Percentiles rank a stretch among this genome's conserved stretches.
Conservation (phyloP, 352 stramenopile genomes). For the Aphanomyces stellatus region DNA sequence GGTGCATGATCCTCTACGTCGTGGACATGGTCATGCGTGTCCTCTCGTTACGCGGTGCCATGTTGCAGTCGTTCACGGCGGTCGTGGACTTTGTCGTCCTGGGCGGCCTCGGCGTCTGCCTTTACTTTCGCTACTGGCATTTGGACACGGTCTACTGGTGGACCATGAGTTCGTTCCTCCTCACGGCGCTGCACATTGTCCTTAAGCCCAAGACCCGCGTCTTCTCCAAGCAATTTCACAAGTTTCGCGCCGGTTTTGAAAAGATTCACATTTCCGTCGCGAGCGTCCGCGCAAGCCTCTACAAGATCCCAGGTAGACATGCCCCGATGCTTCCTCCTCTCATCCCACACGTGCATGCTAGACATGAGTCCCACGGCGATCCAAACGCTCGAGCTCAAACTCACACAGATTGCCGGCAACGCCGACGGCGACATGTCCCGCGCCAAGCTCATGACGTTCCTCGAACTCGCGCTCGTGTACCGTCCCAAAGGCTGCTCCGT, state of each 20-base stretch:
- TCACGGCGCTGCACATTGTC: constrained; percentile 67
- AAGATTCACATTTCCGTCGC: constrained; percentile 83
- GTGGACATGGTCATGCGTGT: constrained; percentile 77
- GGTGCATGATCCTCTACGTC: constrained; percentile 77
- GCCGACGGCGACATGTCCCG: constrained; percentile 80
- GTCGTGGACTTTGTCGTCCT: constrained; percentile 73
- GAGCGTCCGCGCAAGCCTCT: constrained; percentile 63
- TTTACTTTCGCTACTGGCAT: constrained; percentile 52
- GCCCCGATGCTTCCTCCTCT: not conserved
- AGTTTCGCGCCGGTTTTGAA: constrained; percentile 75
- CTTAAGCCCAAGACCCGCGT: constrained; percentile 74
- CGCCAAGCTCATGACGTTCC: constrained; percentile 83
- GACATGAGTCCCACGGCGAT: constrained; percentile 74
- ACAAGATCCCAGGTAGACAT: constrained; percentile 43
- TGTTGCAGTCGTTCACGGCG: constrained; percentile 75
- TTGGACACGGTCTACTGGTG: constrained; percentile 54
- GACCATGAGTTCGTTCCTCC: constrained; percentile 57
- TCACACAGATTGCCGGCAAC: constrained; percentile 76
- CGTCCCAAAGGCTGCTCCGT: constrained; percentile 59
- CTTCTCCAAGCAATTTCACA: constrained; percentile 86
- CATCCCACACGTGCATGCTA: not conserved
- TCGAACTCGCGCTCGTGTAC: constrained; percentile 74
- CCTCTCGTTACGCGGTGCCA: constrained; percentile 52
- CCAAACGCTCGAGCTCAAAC: constrained; percentile 82
- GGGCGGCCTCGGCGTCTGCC: constrained; percentile 44